These are phyloP conservation scores for Marsdenia floribunda DNA, from an alignment of 257 asterid species.

Conservation along the genomic window DNA sequence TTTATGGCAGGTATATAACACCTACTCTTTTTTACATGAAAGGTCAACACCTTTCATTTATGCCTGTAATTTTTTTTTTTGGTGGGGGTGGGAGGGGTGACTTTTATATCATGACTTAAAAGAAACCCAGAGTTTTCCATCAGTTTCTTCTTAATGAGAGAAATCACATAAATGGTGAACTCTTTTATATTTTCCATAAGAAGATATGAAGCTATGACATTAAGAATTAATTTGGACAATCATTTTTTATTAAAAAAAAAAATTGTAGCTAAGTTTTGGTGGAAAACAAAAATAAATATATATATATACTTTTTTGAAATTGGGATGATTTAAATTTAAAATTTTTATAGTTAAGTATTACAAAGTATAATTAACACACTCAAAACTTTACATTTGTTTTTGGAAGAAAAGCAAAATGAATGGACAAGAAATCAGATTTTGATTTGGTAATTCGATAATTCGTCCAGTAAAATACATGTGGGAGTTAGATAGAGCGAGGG, in stretches of 20 bases:
- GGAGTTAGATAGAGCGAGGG: background rate
- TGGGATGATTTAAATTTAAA: no score
- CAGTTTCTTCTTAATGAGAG: background rate
- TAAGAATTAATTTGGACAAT: background rate
- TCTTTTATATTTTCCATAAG: background rate
- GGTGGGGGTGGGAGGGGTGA: no score
- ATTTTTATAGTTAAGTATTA: no score
- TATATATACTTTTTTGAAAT: no score
- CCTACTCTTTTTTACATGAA: background rate
- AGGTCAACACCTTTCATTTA: background rate
- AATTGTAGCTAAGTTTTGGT: no score
- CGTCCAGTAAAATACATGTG: background rate
- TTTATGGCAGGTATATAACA: background rate
- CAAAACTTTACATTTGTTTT: no score
- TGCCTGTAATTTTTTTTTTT: background rate
- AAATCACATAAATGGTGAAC: background rate
- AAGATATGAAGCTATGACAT: background rate
- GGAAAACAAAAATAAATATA: no score
- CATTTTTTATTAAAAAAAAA: no score
- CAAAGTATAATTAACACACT: no score
- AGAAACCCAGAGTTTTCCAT: background rate
- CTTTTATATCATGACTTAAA: no score
- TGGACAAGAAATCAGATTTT: background rate
- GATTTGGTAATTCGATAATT: background rate
- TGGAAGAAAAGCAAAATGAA: no score